Percentiles rank a stretch among this genome's conserved stretches.
phyloP scores from a whole-genome alignment of 164 flowering plant species.

The Liriodendron chinense region DNA sequence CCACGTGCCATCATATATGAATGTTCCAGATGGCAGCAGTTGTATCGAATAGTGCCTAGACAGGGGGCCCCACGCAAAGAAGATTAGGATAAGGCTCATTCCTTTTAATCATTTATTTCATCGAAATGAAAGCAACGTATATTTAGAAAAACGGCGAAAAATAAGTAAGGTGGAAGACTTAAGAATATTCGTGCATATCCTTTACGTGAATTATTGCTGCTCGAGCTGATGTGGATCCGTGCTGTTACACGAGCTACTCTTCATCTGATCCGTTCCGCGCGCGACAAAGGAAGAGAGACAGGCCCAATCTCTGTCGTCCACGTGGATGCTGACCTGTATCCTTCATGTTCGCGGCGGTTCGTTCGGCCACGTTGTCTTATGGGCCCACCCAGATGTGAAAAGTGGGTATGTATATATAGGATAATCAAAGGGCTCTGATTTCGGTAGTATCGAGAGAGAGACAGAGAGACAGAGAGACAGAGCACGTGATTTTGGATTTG shows the following conservation, averaged over 20 bases:
- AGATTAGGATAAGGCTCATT: conserved; percentile 8
- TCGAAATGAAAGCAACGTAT: neutral
- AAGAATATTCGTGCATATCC: neutral
- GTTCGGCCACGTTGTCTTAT: conserved; percentile 11
- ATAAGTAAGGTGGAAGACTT: neutral
- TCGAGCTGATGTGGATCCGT: conserved; percentile 60
- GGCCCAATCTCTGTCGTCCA: neutral
- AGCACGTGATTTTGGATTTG: too few relatives aligned
- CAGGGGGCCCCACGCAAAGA: neutral
- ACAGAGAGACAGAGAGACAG: neutral
- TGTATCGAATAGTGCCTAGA: neutral
- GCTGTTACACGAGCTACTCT: conserved; percentile 33
- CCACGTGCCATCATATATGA: neutral
- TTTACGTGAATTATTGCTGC: conserved; percentile 3
- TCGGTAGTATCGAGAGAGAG: neutral
- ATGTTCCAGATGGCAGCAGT: neutral
- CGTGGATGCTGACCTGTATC: conserved; percentile 6
- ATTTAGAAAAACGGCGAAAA: neutral
- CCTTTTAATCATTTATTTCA: neutral
- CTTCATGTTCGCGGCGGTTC: conserved; percentile 17
- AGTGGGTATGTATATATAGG: neutral
- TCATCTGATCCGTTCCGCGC: neutral
- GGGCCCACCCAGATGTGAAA: neutral
- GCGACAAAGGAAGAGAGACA: neutral
- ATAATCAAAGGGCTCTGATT: conserved; percentile 1